Evolutionary conservation across 208 protist species (phyloP), one percentile per base, ranked within the genome.

Genomic region (Jaenimonas drosophilae): DNA sequence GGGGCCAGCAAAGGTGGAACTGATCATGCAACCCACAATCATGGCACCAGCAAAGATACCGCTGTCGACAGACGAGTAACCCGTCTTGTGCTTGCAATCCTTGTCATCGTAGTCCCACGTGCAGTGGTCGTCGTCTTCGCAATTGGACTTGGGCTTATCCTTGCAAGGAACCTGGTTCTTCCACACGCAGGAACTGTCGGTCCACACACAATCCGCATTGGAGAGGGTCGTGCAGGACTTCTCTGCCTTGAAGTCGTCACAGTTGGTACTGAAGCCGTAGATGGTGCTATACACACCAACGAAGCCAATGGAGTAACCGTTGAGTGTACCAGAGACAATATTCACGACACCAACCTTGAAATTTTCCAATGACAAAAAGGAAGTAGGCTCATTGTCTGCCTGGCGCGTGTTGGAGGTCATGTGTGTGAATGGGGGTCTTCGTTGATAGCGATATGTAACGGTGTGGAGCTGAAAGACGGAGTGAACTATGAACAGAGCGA

Each of bases 21-120:
- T 79, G 57, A 92, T 63, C 56, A 85, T 43, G 58, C 66, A 76
- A 28, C 79, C 84, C 28, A 82, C 36, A 63, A 88, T 90, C 79
- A 93, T 88, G 40, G 79, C 45, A 14, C 67, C 71, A 49, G 78
- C 71, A 43, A 92, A 91, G 52, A 85, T 82, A 55, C 82, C 82
- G 46, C 49, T 81, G 14, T 88, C 55, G 24, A 60, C 40, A 11
- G 77, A 58, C 21, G 33, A 68, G 68, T 68, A 84, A 29, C 76
- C 82, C 16, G 26, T 49, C 4, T 53, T 50, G 56, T 88, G 73
- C 44, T 67, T 50, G 58, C 77, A 88, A 42, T 65, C 54, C 2
- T 26, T 17, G n/a, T 44, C 34, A 24, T 36, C 41, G 66, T 82
- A 85, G 17, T 44, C 66, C 77, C 74, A 86, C 27, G 24, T 49